Evolutionary conservation across 2,329 filamentous ascomycete genomes (phyloP).

Genomic region (Dryadomyces quercivorus): DNA sequence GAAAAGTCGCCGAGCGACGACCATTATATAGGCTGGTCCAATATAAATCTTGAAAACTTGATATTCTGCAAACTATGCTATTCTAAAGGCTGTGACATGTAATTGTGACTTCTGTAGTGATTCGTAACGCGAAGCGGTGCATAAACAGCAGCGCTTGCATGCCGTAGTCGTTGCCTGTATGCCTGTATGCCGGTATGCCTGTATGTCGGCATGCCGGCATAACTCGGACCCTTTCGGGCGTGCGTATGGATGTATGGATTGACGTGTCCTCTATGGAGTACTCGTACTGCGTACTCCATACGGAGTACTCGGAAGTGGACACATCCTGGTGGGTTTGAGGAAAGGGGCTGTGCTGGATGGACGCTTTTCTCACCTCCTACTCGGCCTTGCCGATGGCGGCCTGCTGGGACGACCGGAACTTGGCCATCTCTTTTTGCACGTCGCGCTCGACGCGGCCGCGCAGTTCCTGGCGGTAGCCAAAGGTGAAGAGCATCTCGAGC

Average conservation of each 20-base stretch:
- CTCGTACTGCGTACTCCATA: too few relatives aligned
- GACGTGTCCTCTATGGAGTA: too few relatives aligned
- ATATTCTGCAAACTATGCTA: background rate
- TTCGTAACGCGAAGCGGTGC: background rate
- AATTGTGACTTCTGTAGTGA: background rate
- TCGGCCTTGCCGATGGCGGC: conserved; percentile 36
- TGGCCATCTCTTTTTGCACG: conserved; percentile 64
- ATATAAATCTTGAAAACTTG: background rate
- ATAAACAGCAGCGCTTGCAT: too few relatives aligned
- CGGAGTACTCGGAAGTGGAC: too few relatives aligned
- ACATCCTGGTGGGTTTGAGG: too few relatives aligned
- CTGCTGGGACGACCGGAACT: conserved; percentile 51
- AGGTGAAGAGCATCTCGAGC: conserved; percentile 82
- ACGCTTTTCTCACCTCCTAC: conserved; percentile 13
- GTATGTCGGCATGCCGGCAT: too few relatives aligned
- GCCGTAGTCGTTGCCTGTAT: too few relatives aligned
- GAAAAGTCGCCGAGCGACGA: background rate
- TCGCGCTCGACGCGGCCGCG: conserved; percentile 67
- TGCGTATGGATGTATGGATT: too few relatives aligned
- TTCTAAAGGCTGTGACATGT: background rate
- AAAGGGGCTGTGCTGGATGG: background rate
- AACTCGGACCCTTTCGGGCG: too few relatives aligned
- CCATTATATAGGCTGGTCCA: background rate
- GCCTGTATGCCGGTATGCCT: too few relatives aligned
- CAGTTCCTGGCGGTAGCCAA: conserved; percentile 83